Evolutionary conservation across 2,329 filamentous ascomycete species (phyloP).

Genomic region (Aspergillus amoenus): DNA sequence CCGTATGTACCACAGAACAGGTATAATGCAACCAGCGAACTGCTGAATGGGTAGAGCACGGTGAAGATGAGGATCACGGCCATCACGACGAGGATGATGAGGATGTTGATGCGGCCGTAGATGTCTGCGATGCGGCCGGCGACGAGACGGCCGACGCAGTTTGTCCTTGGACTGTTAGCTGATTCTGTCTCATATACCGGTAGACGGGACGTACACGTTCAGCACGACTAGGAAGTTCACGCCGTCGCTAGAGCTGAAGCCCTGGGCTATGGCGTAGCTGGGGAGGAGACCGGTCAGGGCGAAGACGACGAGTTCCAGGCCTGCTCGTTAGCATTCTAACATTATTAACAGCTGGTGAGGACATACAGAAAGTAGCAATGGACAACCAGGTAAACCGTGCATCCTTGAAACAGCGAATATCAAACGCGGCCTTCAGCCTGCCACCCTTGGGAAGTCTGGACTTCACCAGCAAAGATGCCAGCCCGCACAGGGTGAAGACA

Average conservation of each 20-base stretch:
- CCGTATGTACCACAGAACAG: conserved; percentile 48
- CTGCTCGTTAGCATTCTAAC: too few relatives aligned
- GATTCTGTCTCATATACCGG: too few relatives aligned
- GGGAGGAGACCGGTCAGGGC: conserved; percentile 30
- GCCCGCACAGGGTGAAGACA: conserved; percentile 31
- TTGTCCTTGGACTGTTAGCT: conserved; percentile 26
- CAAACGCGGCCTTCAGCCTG: conserved; percentile 36
- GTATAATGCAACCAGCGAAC: conserved; percentile 40
- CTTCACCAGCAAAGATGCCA: conserved; percentile 36
- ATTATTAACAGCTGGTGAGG: too few relatives aligned
- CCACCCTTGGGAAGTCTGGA: conserved; percentile 35
- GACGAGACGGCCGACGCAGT: conserved; percentile 46
- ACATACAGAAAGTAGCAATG: conserved; percentile 47
- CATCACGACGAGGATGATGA: conserved; percentile 36
- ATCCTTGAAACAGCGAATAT: conserved; percentile 46
- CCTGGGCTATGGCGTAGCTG: conserved; percentile 30
- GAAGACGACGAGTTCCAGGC: conserved; percentile 32
- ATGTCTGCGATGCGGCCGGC: conserved; percentile 46
- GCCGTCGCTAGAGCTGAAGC: conserved; percentile 25
- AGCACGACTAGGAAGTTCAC: conserved; percentile 38
- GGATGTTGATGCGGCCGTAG: conserved; percentile 49
- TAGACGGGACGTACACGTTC: conserved; percentile 29
- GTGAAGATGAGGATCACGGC: conserved; percentile 42
- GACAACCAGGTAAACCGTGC: conserved; percentile 46
- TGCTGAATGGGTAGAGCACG: conserved; percentile 34